Base-by-base conservation (phyloP, 495 filamentous ascomycete genomes). In the Penicillium lagena region DNA sequence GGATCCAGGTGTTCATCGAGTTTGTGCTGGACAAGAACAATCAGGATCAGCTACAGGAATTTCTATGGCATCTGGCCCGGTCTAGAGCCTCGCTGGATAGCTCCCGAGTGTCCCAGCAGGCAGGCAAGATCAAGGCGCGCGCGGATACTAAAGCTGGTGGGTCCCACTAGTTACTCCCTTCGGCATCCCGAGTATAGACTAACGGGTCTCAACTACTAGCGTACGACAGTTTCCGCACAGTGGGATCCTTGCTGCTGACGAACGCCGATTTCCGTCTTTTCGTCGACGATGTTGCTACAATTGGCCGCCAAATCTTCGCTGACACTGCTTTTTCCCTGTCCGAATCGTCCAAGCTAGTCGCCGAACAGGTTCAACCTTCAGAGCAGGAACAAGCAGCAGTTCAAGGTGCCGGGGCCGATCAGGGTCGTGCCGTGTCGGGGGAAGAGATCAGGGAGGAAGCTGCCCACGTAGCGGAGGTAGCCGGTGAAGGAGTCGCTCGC, bases 211-310 rank as follows among this genome's bases (percentile, higher is more conserved):
- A 22, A 22, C n/a, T 49, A 15, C 10, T 51, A 90, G 90, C 85
- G 7, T 94, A 89, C 61, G 74, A 83, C 53, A 95, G 90, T 55
- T 65, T 95, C 35, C 85, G 82, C 39, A 95, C 88, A 0, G 82
- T 97, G 7, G 86, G 87, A 9, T 83, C 79, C 39, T 73, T 97
- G 7, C 77, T 96, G 1, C 67, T 97, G 15, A 89, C 85, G 12
- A 97, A 97, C 59, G 79, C 85, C 3, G 90, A 96, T 54, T 96
- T 97, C 61, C 80, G 90, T 13, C 66, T 88, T 12, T 90, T 97
- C 52, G 75, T 95, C 27, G 76, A 81, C n/a, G 91, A 97, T 54
- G 63, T 95, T 28, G 81, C 80, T 34, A 78, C 82, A 0, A 76
- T 97, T 44, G 85, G 82, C 9, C 80, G 87, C 8, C 86, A 95